Percentiles rank a stretch among this genome's conserved stretches.
phyloP scores from a whole-genome alignment of 148 eudicot genomes.

The Chenopodium formosanum region DNA sequence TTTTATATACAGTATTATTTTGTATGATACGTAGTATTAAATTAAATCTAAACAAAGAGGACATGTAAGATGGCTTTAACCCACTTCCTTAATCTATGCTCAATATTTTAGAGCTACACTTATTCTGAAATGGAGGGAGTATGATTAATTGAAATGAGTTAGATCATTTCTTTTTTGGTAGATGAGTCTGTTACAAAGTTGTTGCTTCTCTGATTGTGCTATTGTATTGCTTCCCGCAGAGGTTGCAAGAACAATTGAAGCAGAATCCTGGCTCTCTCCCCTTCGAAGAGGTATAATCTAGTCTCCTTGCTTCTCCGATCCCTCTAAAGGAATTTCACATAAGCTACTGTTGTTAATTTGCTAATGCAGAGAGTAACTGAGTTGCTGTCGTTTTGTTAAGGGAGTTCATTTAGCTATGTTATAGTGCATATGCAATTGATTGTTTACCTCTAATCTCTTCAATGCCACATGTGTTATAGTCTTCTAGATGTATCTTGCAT shows the following conservation, averaged over 20 bases:
- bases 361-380: no score
- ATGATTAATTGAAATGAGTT: background rate
- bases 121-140: background rate
- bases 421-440: background rate
- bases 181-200: background rate
- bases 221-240: slow-evolving; percentile 39
- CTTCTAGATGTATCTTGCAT: background rate
- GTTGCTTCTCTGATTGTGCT: background rate
- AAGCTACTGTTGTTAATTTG: no score
- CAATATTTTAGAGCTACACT: background rate
- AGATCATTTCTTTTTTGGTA: background rate
- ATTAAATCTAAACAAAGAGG: no score
- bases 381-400: no score
- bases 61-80: background rate
- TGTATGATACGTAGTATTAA: no score
- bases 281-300: slow-evolving; percentile 68
- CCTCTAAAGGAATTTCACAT: no score
- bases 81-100: background rate
- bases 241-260: slow-evolving; percentile 71
- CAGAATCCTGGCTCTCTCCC: slow-evolving; percentile 74
- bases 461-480: background rate
- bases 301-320: background rate
- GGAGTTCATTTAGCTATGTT: background rate
- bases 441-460: background rate
- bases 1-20: no score